phyloP scores from a whole-genome alignment of 768 basidiomycete genomes.

The Guyanaporus albipodus region DNA sequence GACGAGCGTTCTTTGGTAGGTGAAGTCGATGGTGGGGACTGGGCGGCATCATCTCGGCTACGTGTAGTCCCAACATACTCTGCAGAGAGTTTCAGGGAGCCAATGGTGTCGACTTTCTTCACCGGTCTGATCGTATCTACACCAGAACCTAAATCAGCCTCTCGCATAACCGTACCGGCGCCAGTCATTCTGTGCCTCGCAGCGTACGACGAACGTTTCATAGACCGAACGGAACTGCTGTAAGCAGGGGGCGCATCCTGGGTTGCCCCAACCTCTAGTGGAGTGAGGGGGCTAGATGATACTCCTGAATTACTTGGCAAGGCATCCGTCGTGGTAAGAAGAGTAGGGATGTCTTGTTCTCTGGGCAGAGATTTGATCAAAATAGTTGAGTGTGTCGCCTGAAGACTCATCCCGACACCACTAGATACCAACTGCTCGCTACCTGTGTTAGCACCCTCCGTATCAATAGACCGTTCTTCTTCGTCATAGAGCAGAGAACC shows the following conservation, averaged over 20 bases:
- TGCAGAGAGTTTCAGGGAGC: slow-evolving; percentile 70
- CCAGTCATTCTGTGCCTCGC: slow-evolving; percentile 60
- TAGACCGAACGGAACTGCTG: slow-evolving; percentile 58
- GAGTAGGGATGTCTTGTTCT: slow-evolving; percentile 41
- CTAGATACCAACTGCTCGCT: slow-evolving; percentile 44
- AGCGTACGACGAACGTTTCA: slow-evolving; percentile 74
- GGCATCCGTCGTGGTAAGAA: slow-evolving; percentile 33
- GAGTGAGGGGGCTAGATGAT: slow-evolving; percentile 37
- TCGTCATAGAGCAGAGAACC: slow-evolving; percentile 37
- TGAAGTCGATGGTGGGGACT: slow-evolving; percentile 41
- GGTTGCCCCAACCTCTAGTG: slow-evolving; percentile 31
- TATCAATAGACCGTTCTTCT: slow-evolving; percentile 55
- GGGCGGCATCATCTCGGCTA: slow-evolving; percentile 45
- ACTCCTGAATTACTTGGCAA: slow-evolving; percentile 40
- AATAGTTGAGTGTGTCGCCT: slow-evolving; percentile 68
- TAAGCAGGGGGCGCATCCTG: slow-evolving; percentile 73
- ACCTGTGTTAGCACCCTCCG: slow-evolving; percentile 59
- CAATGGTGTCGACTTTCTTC: slow-evolving; percentile 82
- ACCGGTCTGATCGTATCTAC: slow-evolving; percentile 90
- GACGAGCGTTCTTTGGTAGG: slow-evolving; percentile 37
- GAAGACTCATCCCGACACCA: slow-evolving; percentile 47
- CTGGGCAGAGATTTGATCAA: slow-evolving; percentile 48
- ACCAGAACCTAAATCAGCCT: slow-evolving; percentile 83
- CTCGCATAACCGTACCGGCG: slow-evolving; percentile 69
- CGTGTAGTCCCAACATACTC: slow-evolving; percentile 78